Evolutionary conservation across 768 basidiomycete species (phyloP).

Genomic region (Sarcodon sp.): DNA sequence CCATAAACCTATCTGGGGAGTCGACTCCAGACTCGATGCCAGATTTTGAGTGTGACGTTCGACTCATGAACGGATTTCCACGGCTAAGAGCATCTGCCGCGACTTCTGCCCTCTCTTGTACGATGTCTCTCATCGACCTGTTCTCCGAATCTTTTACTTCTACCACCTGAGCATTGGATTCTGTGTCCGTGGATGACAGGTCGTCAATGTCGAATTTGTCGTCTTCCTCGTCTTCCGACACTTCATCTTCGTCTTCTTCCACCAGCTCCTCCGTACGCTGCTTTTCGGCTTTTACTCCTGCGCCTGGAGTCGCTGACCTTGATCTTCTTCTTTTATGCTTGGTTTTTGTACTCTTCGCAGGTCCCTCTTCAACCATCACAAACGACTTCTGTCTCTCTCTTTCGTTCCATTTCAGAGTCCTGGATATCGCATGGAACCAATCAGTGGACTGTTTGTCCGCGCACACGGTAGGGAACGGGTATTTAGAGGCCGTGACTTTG

Average conservation of each 20-base stretch:
- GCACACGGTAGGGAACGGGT: conserved; percentile 97
- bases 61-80: conserved; percentile 17
- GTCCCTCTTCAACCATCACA: conserved; percentile 90
- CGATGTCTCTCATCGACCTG: conserved; percentile 2
- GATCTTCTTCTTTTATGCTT: conserved; percentile 8
- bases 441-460: conserved; percentile 96
- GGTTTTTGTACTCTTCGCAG: conserved; percentile 23
- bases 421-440: conserved; percentile 96
- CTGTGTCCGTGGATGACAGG: conserved; percentile 42
- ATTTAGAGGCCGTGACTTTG: conserved; percentile 93
- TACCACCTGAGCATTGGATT: conserved; percentile 6
- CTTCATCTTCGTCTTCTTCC: conserved; percentile 28
- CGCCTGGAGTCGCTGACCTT: conserved; percentile 2
- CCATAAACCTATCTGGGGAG: conserved; percentile 48
- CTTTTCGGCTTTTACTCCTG: conserved; percentile 1
- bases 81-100: conserved; percentile 20
- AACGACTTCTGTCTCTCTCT: conserved; percentile 97
- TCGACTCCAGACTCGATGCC: conserved; percentile 46
- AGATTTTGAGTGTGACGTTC: conserved; percentile 22
- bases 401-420: conserved; percentile 99
- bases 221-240: conserved; percentile 37
- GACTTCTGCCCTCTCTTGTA: conserved; percentile 9
- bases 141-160: conserved; percentile 2
- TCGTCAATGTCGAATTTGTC: conserved; percentile 93
- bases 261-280: conserved; percentile 29